Conservation (phyloP, 164 flowering plant genomes). For the Vitis cinerea region DNA sequence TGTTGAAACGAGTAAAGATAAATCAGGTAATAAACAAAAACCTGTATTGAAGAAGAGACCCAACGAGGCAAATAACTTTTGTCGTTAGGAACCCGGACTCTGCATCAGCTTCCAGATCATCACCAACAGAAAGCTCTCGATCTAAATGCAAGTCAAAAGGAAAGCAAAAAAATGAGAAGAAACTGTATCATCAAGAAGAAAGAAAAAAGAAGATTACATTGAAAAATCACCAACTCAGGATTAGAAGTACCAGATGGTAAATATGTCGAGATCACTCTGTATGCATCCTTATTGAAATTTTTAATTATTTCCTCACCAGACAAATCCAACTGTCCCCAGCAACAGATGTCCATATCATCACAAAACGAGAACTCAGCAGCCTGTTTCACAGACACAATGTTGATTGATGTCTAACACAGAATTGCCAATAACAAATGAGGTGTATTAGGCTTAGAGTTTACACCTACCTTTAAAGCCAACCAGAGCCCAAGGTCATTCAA, state of each 20-base stretch:
- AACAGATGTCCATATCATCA: conserved; percentile 29
- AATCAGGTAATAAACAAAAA: conserved; percentile 16
- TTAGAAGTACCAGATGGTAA: conserved; percentile 49
- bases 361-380: conserved; percentile 57
- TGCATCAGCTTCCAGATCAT: conserved; percentile 29
- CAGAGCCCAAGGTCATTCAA: conserved; percentile 75
- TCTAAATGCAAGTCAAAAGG: conserved; percentile 11
- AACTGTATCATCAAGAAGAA: not conserved
- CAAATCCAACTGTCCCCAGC: conserved; percentile 42
- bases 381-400: conserved; percentile 28
- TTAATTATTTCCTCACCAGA: conserved; percentile 37
- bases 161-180: conserved; percentile 3
- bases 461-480: conserved; percentile 62
- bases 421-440: not conserved
- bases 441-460: not conserved
- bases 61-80: conserved; percentile 63
- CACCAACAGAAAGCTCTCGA: conserved; percentile 40
- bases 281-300: conserved; percentile 48
- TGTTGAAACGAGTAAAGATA: not conserved
- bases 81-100: conserved; percentile 52
- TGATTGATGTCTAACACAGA: not conserved
- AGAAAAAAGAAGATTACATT: not conserved
- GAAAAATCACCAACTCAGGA: not conserved
- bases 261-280: conserved; percentile 24
- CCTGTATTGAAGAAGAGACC: conserved; percentile 76